phyloP scores from a whole-genome alignment of 345 rosid genomes.

The Populus ilicifolia region DNA sequence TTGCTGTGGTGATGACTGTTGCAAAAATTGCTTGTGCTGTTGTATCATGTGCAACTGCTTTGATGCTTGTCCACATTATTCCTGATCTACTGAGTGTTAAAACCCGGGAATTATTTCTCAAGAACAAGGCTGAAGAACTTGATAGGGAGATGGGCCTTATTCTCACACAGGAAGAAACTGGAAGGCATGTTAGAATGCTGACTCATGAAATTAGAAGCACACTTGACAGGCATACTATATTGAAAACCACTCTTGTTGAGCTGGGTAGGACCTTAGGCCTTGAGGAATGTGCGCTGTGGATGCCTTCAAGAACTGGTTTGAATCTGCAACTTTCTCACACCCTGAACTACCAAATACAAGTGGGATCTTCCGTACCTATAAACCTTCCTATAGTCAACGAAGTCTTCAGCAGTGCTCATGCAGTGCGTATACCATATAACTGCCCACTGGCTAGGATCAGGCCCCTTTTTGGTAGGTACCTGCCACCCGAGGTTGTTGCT shows the following conservation, averaged over 20 bases:
- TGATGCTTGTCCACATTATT: slow-evolving; percentile 87
- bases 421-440: slow-evolving; percentile 61
- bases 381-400: slow-evolving; percentile 55
- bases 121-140: slow-evolving; percentile 80
- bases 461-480: slow-evolving; percentile 58
- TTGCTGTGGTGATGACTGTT: slow-evolving; percentile 74
- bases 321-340: slow-evolving; percentile 74
- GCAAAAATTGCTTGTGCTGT: slow-evolving; percentile 79
- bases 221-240: slow-evolving; percentile 74
- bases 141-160: slow-evolving; percentile 90
- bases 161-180: slow-evolving; percentile 87
- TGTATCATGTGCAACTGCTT: slow-evolving; percentile 86
- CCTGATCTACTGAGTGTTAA: slow-evolving; percentile 82
- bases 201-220: slow-evolving; percentile 96
- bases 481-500: slow-evolving; percentile 78
- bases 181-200: slow-evolving; percentile 90
- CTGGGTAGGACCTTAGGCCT: slow-evolving; percentile 72
- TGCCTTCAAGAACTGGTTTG: slow-evolving; percentile 70
- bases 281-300: slow-evolving; percentile 94
- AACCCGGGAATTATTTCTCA: slow-evolving; percentile 72
- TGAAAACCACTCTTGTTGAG: slow-evolving; percentile 88
- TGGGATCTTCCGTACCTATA: slow-evolving; percentile 59
- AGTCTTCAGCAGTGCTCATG: slow-evolving; percentile 63
- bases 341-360: slow-evolving; percentile 53
- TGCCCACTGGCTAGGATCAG: slow-evolving; percentile 76